These are phyloP conservation scores for Apiospora koreana DNA, from an alignment of 2,329 filamentous ascomycete species.

Conservation along the genomic window DNA sequence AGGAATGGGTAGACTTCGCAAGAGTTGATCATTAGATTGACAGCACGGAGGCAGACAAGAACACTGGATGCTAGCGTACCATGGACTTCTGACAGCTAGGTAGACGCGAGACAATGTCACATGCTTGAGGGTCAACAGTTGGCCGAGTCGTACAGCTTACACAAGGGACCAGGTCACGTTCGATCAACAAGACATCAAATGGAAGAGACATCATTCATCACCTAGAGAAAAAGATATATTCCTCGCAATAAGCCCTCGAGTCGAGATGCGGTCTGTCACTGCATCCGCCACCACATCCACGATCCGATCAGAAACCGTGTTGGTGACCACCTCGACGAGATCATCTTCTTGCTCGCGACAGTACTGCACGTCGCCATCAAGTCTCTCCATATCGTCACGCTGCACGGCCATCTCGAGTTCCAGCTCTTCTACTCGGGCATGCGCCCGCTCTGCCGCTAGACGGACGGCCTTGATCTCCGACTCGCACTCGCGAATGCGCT, in stretches of 20 bases:
- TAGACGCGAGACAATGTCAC: too few species aligned
- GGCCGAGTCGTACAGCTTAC: too few species aligned
- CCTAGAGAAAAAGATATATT: conserved; percentile 2
- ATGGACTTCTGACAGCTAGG: too few species aligned
- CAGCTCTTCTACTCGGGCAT: background rate
- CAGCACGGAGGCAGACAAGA: too few species aligned
- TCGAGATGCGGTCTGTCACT: background rate
- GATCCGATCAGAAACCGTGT: background rate
- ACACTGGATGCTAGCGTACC: too few species aligned
- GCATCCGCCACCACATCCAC: background rate
- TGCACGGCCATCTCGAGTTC: background rate
- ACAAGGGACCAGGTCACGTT: too few species aligned
- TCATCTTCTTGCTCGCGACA: background rate
- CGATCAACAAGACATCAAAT: too few species aligned
- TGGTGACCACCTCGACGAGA: background rate
- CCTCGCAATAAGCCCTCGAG: background rate
- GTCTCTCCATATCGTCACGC: background rate
- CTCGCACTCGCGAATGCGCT: background rate
- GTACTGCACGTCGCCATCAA: background rate
- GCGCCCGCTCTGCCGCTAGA: background rate
- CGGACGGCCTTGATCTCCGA: background rate
- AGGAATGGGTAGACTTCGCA: too few species aligned
- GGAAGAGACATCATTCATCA: background rate
- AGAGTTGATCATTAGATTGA: too few species aligned
- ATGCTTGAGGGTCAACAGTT: too few species aligned